Percentiles rank a stretch among this genome's conserved stretches.
phyloP scores from a whole-genome alignment of 139 green algal species.

The Nannochloris sp. region DNA sequence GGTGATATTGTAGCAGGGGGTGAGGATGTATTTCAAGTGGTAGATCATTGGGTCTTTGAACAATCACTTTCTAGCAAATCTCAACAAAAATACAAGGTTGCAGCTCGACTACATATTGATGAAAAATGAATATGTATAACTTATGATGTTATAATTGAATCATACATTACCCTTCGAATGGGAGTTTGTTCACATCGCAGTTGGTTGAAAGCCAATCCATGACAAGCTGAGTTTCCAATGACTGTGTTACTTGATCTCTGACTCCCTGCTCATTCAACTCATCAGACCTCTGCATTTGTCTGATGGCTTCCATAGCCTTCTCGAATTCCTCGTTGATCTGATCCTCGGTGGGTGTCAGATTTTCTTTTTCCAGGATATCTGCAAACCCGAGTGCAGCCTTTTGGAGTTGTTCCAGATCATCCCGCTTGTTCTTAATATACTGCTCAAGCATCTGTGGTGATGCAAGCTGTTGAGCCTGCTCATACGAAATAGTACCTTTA shows the following conservation, averaged over 20 bases:
- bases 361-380: conserved; percentile 26
- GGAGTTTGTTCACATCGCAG: conserved; percentile 11
- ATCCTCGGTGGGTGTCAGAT: conserved; percentile 9
- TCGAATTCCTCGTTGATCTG: conserved; percentile 13
- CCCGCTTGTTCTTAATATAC: conserved; percentile 11
- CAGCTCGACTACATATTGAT: conserved; percentile 8
- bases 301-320: neutral
- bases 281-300: conserved; percentile 1
- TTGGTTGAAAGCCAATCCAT: conserved; percentile 34
- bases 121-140: neutral
- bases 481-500: conserved; percentile 24
- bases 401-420: conserved; percentile 20
- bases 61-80: conserved; percentile 14
- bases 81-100: conserved; percentile 22
- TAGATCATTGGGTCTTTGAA: conserved; percentile 47
- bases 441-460: conserved; percentile 12
- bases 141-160: neutral
- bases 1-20: conserved; percentile 24
- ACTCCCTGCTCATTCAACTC: conserved; percentile 30
- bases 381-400: conserved; percentile 22
- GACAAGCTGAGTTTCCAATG: conserved; percentile 7
- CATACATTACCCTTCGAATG: neutral
- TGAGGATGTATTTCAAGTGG: conserved; percentile 20
- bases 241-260: conserved; percentile 27
- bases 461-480: conserved; percentile 38